Evolutionary conservation across 805 yeast species (phyloP), one percentile per base, ranked within the genome.

Genomic region (Ogataea sp.): DNA sequence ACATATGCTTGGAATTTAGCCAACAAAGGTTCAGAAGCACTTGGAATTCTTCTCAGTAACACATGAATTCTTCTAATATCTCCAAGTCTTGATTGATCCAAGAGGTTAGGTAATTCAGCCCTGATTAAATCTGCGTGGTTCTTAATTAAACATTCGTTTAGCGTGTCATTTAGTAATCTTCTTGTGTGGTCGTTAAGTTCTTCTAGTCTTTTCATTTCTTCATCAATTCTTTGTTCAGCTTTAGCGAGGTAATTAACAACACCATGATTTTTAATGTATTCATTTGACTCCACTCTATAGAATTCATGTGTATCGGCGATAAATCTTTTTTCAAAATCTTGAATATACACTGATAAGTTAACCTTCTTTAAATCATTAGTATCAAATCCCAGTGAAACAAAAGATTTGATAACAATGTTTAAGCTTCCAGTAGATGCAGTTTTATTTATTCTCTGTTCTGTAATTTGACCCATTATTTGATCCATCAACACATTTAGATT

Each of bases 331-430:
- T 93, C 96, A 53, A 90, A 93, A 50, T 73, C 73, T 41, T 78
- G 78, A 47, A 83, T 77, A 62, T 93, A 93, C 25, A 89, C 88
- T 17, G 80, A 72, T 53, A 89, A 68, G 55, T 85, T 87, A 38
- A 86, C 77, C 55, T 87, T 88, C 62, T 84, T 88, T 58, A 85
- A 71, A 61, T 88, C 97, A 56, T 83, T 88, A 42, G 78, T 80
- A 56, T 93, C 97, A 49, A 94, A 81, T 4, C 98, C 97, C 46
- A 93, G 69, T 34, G 79, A 73, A 11, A 90, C 96, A 65, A 89
- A 78, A 1, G 97, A 89, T 51, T 78, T 82, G 45, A 90, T 83
- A 1, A 93, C 88, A 32, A 75, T 68, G 27, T 84, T 75, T 34
- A 93, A 68, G 37, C 75, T 71, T 37, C 72, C 67, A 32, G 82